Conservation (phyloP, 495 filamentous ascomycete species). For the Annulohypoxylon bovei region DNA sequence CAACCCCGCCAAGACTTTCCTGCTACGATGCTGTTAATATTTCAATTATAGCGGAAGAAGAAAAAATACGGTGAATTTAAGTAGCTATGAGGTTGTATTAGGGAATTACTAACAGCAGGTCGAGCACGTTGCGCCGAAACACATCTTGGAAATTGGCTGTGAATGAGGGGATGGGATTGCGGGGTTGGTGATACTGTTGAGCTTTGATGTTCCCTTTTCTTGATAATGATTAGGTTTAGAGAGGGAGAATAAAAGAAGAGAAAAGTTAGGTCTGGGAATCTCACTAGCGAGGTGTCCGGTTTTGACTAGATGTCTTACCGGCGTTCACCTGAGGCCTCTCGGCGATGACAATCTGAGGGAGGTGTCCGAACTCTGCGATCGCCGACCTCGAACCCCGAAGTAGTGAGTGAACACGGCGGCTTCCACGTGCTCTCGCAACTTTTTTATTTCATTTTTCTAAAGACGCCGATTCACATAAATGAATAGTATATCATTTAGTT, state of each 20-base stretch:
- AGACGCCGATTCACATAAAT: not conserved
- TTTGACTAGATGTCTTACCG: slow-evolving; percentile 5
- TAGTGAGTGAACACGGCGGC: slow-evolving; percentile 1
- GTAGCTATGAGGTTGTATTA: not conserved
- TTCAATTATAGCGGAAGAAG: not conserved
- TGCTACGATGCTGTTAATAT: slow-evolving; percentile 51
- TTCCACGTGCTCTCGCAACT: not conserved
- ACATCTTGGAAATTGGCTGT: slow-evolving; percentile 45
- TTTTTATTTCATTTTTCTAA: too few species aligned
- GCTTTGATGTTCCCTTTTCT: slow-evolving; percentile 6
- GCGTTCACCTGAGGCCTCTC: slow-evolving; percentile 24
- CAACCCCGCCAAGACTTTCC: slow-evolving; percentile 75
- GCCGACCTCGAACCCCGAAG: slow-evolving; percentile 19
- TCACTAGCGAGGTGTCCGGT: not conserved
- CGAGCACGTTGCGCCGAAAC: slow-evolving; percentile 51
- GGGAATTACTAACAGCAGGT: slow-evolving; percentile 49
- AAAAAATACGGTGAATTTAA: not conserved
- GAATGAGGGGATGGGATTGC: slow-evolving; percentile 1
- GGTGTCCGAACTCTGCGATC: slow-evolving; percentile 27
- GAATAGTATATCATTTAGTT: not conserved
- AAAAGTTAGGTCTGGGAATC: not conserved
- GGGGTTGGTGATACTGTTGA: slow-evolving; percentile 8
- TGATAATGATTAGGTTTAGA: slow-evolving; percentile 7
- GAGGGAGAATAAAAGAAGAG: slow-evolving; percentile 5
- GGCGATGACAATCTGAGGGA: slow-evolving; percentile 33